Percentiles rank a stretch among this genome's conserved stretches.
Conservation (phyloP, 2,329 filamentous ascomycete species). For the Diplodia seriata region DNA sequence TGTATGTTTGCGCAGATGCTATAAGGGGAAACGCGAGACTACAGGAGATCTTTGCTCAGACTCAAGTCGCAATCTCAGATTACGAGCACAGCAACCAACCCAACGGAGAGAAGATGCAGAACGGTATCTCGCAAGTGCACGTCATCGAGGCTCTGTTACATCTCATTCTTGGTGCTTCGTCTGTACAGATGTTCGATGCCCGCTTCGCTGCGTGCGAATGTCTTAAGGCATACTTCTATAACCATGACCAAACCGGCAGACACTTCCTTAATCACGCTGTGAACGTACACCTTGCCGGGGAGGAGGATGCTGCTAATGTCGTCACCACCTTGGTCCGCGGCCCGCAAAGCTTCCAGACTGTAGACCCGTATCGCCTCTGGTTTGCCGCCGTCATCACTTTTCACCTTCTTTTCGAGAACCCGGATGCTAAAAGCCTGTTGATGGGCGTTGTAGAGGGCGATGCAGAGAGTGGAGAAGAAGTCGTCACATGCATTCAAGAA, state of each 20-base stretch:
- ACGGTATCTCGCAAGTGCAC: constrained; percentile 71
- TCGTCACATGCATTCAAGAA: constrained; percentile 90
- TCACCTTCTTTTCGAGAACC: constrained; percentile 76
- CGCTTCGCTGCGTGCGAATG: constrained; percentile 87
- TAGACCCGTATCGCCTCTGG: constrained; percentile 87
- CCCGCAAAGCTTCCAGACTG: constrained; percentile 64
- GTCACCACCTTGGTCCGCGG: constrained; percentile 80
- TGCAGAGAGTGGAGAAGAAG: constrained; percentile 87
- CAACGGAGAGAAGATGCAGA: constrained; percentile 57
- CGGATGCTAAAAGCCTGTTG: constrained; percentile 77
- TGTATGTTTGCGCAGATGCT: constrained; percentile 85
- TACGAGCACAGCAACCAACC: constrained; percentile 61
- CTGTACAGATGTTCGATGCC: constrained; percentile 74
- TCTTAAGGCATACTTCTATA: constrained; percentile 88
- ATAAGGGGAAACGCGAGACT: constrained; percentile 80
- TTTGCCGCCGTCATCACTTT: constrained; percentile 87
- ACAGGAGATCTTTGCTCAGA: constrained; percentile 65
- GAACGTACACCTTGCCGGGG: constrained; percentile 78
- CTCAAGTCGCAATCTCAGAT: constrained; percentile 71
- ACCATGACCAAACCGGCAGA: constrained; percentile 78
- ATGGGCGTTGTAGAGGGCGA: constrained; percentile 89
- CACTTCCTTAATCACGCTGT: constrained; percentile 91
- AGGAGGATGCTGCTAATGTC: constrained; percentile 83
- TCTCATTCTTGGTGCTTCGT: constrained; percentile 73
- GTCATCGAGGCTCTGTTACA: constrained; percentile 94